phyloP scores from a whole-genome alignment of 2,329 filamentous ascomycete genomes.

The Diaporthe capsici region DNA sequence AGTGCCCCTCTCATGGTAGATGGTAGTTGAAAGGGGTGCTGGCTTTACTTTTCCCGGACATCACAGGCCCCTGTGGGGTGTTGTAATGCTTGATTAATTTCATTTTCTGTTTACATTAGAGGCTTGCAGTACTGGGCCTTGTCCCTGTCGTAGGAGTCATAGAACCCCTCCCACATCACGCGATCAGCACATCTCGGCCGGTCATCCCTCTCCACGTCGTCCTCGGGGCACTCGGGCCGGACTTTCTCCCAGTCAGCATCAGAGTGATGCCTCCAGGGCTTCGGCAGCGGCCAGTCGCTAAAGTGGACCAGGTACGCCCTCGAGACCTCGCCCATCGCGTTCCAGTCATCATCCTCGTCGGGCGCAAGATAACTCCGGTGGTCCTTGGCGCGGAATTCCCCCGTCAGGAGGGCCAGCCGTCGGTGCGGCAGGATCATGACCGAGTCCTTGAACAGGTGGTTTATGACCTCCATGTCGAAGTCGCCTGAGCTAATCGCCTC shows the following conservation, averaged over 20 bases:
- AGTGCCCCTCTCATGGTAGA: neutral
- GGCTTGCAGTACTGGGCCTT: neutral
- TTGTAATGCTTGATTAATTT: neutral
- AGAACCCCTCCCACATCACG: conserved; percentile 15
- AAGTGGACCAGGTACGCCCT: conserved; percentile 6
- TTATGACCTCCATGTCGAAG: conserved; percentile 17
- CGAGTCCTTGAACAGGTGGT: conserved; percentile 14
- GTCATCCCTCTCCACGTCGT: neutral
- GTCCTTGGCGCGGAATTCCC: neutral
- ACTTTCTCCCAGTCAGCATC: neutral
- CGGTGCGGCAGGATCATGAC: conserved; percentile 13
- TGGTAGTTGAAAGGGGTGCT: too few species aligned
- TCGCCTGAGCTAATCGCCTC: neutral
- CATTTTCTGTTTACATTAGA: neutral
- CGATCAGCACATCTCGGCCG: neutral
- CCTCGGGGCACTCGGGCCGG: neutral
- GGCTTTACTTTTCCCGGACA: neutral
- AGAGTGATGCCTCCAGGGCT: neutral
- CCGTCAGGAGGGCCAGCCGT: conserved; percentile 3
- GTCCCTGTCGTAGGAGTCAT: neutral
- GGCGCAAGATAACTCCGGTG: neutral
- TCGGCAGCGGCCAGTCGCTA: conserved; percentile 7
- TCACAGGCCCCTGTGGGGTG: neutral
- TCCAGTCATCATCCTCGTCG: neutral
- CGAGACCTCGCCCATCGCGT: neutral